A percentile compares a stretch with the other conserved stretches of the same genome.
These are phyloP conservation scores for Lactuca sativa DNA, from an alignment of 129 eudicot species.

Conservation along the genomic window DNA sequence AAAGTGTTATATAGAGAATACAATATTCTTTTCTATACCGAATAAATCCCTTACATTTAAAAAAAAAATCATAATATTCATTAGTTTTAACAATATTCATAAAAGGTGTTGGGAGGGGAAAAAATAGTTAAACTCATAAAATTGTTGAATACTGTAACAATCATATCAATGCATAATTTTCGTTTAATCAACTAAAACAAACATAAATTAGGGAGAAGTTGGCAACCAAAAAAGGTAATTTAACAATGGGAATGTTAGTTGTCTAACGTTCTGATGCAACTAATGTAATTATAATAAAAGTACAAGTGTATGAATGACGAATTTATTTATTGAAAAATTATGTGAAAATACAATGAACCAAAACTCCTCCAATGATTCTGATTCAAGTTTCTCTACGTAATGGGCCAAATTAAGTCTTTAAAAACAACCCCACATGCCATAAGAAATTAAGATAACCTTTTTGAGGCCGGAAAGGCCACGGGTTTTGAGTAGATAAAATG, in stretches of 20 bases:
- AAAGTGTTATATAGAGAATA: too few species aligned
- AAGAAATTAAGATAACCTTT: not conserved
- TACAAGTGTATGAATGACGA: not conserved
- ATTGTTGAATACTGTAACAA: too few species aligned
- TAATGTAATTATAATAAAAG: not conserved
- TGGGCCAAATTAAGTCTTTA: not conserved
- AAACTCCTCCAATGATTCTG: not conserved
- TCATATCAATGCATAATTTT: not conserved
- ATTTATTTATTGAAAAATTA: too few species aligned
- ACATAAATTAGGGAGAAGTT: not conserved
- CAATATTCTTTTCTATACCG: too few species aligned
- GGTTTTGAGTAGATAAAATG: not conserved
- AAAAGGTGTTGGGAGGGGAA: too few species aligned
- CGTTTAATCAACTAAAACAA: not conserved
- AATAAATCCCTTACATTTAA: too few species aligned
- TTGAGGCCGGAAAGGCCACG: not conserved
- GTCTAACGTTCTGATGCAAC: not conserved
- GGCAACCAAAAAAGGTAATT: not conserved
- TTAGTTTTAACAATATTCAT: too few species aligned
- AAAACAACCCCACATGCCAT: not conserved
- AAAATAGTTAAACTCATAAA: too few species aligned
- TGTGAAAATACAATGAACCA: too few species aligned
- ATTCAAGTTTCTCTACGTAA: not conserved
- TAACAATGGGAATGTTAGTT: not conserved
- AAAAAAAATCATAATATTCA: too few species aligned